These are phyloP conservation scores for Wallacemonas sp. DNA, from an alignment of 208 protist genomes.

Conservation along the genomic window DNA sequence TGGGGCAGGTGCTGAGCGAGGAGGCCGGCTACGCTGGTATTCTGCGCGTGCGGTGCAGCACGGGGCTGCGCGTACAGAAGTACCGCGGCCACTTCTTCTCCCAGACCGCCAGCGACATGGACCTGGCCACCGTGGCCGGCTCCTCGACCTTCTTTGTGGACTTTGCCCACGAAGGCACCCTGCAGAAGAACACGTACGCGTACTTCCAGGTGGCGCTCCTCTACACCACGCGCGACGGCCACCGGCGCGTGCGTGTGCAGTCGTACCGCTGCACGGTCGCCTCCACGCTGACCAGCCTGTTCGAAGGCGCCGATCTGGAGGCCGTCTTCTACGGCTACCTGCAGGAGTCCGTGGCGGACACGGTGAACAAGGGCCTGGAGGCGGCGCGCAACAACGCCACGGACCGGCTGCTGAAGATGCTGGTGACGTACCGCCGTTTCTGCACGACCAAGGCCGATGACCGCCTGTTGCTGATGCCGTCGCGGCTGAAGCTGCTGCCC, in stretches of 20 bases:
- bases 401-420: constrained; percentile 63
- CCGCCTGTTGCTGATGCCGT: constrained; percentile 89
- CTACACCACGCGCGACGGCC: constrained; percentile 90
- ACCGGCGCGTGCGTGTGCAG: constrained; percentile 89
- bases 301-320: constrained; percentile 84
- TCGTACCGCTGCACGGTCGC: constrained; percentile 71
- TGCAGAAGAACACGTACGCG: constrained; percentile 64
- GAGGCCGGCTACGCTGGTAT: constrained; percentile 92
- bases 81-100: constrained; percentile 90
- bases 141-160: constrained; percentile 90
- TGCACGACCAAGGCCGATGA: constrained; percentile 36
- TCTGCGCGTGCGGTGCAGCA: constrained; percentile 89
- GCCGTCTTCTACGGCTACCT: constrained; percentile 64
- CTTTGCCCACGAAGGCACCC: constrained; percentile 87
- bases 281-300: constrained; percentile 58
- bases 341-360: constrained; percentile 53
- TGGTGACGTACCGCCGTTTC: constrained; percentile 83
- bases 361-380: constrained; percentile 80
- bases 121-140: constrained; percentile 75
- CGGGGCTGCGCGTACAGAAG: constrained; percentile 72
- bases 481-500: constrained; percentile 92
- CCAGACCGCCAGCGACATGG: constrained; percentile 88
- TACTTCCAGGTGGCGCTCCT: constrained; percentile 93
- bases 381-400: constrained; percentile 51
- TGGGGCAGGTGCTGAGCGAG: constrained; percentile 65